Base-by-base conservation (phyloP, 1,139 yeast species). In the Nakaseomyces uthaithaninus region DNA sequence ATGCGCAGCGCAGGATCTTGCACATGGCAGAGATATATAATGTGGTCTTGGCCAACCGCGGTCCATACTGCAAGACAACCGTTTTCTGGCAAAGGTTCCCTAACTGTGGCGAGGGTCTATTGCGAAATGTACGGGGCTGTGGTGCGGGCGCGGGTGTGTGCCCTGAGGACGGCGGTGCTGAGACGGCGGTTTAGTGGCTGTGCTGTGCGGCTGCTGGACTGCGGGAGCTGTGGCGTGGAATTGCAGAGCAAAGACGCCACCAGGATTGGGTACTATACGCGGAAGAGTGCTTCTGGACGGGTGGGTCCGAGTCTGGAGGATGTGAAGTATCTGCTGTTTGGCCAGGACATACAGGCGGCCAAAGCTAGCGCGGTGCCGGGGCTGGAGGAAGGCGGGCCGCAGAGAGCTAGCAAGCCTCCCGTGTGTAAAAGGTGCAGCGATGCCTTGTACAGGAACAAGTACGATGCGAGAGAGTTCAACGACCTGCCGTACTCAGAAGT, bases 381-480 rank as follows among this genome's bases (percentile, higher is more conserved):
- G 40, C 11, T 22, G 11, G 25, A 22, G 11, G n/a, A n/a, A n/a
- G n/a, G n/a, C n/a, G n/a, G n/a, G n/a, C n/a, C n/a, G 56, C 39
- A 24, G 25, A 38, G 8, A 36, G n/a, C n/a, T n/a, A n/a, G 31
- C 17, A 35, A 41, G 4, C 46, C 47, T 14, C 33, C 51, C 3
- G 45, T 54, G 3, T 80, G 89, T 55, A 57, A 68, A 31, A 57
- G 87, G 42, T 80, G 89, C 53, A 64, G 74, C 40, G 67, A 74
- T 41, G 74, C 77, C 2, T 54, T 68, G 3, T 64, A 69, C 51
- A 67, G 69, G 31, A 68, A 73, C 26, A 53, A 57, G 3, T 69
- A 63, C 47, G 55, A 63, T 27, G 27, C 52, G 0, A 49, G 60
- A 2, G 71, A 68, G 28, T 71, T 67, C 41, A 63, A 65, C 5